Evolutionary conservation across 768 basidiomycete genomes (phyloP), one percentile per base, ranked within the genome.

Genomic region (Termitomyces sp.): DNA sequence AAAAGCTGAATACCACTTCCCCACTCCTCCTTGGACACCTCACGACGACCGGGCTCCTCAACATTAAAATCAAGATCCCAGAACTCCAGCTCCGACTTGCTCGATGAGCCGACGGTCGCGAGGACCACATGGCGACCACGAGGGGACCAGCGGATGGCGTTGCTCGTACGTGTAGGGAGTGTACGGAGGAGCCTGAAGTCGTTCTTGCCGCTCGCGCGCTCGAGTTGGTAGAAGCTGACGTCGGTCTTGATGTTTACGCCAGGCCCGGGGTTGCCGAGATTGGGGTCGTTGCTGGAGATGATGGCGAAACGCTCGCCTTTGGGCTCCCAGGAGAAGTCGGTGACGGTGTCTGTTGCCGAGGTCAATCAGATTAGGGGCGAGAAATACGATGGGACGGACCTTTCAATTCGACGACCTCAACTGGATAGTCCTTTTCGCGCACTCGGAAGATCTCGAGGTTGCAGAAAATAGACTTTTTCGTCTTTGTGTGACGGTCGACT

Each of bases 321-420:
- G n/a, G 97, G 96, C 74, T 98, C 97, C 97, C 97, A 98, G 50
- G 94, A 94, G 74, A 99, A 98, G 68, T 96, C 94, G 57, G 88
- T 89, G 42, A 96, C 96, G 40, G 94, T 87, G 74, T 98, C 96
- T 94, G 70, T 52, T 44, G 45, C 3, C 60, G 57, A 15, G 45
- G 35, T 45, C 35, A 46, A 11, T 62, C 50, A 63, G 62, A 38
- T 48, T 36, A 56, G 22, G 20, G 33, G 36, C 12, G 45, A 28
- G 12, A 7, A 54, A 52, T 38, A 46, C 2, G 28, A 28, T 28
- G 28, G n/a, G 4, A 55, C 55, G 32, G 62, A 94, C 94, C 96
- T 82, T 98, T 99, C 55, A 96, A 82, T 75, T 99, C 97, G 56
- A 98, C 88, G 42, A 97, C 95, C 74, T 99, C 96, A 39, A 99